Evolutionary conservation across 345 rosid genomes (phyloP).

Genomic region (Eucalyptus rudis): DNA sequence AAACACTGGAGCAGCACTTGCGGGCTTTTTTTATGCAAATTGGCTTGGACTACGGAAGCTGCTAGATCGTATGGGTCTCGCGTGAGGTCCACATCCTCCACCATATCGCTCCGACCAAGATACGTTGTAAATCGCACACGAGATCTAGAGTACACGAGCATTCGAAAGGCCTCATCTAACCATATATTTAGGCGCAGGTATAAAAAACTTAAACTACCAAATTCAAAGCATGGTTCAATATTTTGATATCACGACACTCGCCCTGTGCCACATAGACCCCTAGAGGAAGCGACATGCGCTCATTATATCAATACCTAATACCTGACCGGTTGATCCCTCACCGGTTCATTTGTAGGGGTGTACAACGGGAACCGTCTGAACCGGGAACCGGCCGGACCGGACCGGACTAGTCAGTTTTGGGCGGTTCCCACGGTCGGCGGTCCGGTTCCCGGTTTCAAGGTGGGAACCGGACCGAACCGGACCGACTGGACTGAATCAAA

Average conservation of each 20-base stretch:
- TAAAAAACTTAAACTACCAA: neutral
- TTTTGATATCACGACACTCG: no score
- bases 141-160: neutral
- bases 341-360: no score
- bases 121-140: accelerated
- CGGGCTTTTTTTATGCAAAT: neutral
- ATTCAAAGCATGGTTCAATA: neutral
- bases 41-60: neutral
- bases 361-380: no score
- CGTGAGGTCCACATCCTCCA: neutral
- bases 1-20: neutral
- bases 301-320: no score
- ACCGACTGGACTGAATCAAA: no score
- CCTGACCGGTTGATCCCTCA: neutral
- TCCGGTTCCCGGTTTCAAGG: no score
- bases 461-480: no score
- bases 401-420: no score
- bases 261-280: neutral
- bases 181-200: no score
- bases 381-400: no score
- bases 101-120: no score
- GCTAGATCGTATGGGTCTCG: neutral
- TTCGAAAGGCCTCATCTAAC: neutral
- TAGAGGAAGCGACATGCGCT: neutral
- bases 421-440: no score